These are phyloP conservation scores for Hysterium pulicare DNA, from an alignment of 2,329 filamentous ascomycete species.

Conservation along the genomic window DNA sequence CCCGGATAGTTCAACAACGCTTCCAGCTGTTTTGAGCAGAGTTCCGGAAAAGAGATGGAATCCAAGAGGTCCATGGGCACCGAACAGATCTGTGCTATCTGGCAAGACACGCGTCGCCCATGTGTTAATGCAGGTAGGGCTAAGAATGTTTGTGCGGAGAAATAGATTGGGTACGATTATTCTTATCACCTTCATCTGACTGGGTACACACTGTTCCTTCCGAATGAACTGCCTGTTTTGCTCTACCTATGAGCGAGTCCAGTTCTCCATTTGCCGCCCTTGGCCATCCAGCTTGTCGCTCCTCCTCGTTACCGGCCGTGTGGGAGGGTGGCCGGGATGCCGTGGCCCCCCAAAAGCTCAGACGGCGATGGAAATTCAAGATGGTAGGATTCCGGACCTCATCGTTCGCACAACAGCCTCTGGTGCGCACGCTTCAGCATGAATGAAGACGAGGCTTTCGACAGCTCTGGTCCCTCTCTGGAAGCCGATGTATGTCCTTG, in stretches of 20 bases:
- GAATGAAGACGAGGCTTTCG: conserved; percentile 4
- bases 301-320: background rate
- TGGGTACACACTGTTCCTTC: background rate
- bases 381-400: background rate
- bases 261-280: background rate
- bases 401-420: background rate
- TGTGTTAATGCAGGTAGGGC: too few relatives aligned
- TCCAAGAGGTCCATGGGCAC: too few relatives aligned
- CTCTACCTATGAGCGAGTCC: background rate
- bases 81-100: too few relatives aligned
- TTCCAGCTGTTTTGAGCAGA: too few relatives aligned
- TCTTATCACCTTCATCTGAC: background rate
- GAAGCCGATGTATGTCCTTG: conserved; percentile 22
- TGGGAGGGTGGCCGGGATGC: background rate
- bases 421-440: background rate
- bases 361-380: background rate
- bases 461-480: conserved; percentile 18
- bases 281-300: background rate
- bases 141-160: too few relatives aligned
- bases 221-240: background rate
- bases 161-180: too few relatives aligned
- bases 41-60: too few relatives aligned
- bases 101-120: too few relatives aligned
- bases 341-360: background rate
- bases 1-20: too few relatives aligned